Percentiles rank a stretch among this genome's conserved stretches.
Evolutionary conservation across 768 basidiomycete genomes (phyloP).

Genomic region (Termitomyces sp.): DNA sequence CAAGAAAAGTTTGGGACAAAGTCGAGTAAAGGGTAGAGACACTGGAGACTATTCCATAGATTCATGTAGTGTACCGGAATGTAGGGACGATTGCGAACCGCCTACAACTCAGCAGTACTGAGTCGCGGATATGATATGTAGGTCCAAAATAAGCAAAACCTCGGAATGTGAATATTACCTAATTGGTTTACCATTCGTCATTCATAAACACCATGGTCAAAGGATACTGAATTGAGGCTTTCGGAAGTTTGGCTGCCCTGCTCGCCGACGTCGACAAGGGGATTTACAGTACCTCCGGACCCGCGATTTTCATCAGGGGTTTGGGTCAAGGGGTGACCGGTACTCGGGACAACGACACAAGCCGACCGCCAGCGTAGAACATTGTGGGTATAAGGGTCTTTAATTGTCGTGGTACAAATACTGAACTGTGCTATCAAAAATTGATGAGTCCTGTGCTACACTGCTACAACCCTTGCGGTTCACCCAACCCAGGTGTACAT

Average conservation of each 20-base stretch:
- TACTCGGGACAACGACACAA: not conserved
- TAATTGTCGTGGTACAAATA: not conserved
- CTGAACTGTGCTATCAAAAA: not conserved
- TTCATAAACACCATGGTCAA: too few relatives aligned
- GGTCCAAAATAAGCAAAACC: not conserved
- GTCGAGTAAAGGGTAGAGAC: not conserved
- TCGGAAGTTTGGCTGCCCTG: not conserved
- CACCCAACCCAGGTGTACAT: not conserved
- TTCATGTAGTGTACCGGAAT: not conserved
- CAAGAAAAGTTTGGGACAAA: not conserved
- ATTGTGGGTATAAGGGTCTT: not conserved
- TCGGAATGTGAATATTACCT: not conserved
- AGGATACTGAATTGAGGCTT: not conserved
- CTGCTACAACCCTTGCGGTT: not conserved
- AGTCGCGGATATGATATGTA: not conserved
- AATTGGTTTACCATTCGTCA: not conserved
- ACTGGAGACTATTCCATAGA: not conserved
- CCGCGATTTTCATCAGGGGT: not conserved
- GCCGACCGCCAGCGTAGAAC: not conserved
- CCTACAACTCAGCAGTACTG: not conserved
- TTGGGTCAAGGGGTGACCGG: not conserved
- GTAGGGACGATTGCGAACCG: not conserved
- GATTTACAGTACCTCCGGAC: too few relatives aligned
- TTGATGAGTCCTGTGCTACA: not conserved
- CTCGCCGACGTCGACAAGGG: too few relatives aligned